Conservation (phyloP, 108 stramenopile species). For the Cyclotella choctawhatcheeana region DNA sequence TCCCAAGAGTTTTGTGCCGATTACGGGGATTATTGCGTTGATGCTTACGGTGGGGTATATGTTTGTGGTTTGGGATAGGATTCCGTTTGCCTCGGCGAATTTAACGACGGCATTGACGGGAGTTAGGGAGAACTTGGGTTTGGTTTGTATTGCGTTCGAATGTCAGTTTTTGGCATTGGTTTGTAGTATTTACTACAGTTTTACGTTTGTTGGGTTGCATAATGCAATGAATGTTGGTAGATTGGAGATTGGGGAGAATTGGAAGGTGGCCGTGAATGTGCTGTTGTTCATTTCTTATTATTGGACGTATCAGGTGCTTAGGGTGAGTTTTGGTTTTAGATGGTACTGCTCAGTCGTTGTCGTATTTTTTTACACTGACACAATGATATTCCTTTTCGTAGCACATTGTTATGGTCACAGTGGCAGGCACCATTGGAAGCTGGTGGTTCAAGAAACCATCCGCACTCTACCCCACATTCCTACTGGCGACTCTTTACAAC, state of each 20-base stretch:
- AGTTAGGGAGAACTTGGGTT: conserved; percentile 66
- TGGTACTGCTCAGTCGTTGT: neutral
- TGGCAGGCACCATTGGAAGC: conserved; percentile 84
- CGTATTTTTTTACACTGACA: neutral
- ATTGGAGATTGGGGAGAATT: conserved; percentile 42
- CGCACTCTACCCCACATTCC: conserved; percentile 53
- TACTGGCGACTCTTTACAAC: conserved; percentile 62
- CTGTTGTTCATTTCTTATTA: conserved; percentile 75
- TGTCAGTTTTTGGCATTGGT: conserved; percentile 75
- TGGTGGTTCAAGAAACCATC: conserved; percentile 84
- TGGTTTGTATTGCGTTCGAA: conserved; percentile 67
- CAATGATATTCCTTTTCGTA: conserved; percentile 20
- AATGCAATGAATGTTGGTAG: conserved; percentile 71
- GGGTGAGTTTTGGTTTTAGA: conserved; percentile 59
- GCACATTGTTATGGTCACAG: conserved; percentile 87
- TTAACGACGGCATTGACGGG: conserved; percentile 65
- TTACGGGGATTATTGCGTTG: conserved; percentile 80
- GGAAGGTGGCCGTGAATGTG: conserved; percentile 43
- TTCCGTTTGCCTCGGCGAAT: conserved; percentile 82
- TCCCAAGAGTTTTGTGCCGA: conserved; percentile 82
- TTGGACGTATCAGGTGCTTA: conserved; percentile 85
- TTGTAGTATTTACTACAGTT: conserved; percentile 74
- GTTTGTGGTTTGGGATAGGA: conserved; percentile 82
- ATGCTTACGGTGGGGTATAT: conserved; percentile 76
- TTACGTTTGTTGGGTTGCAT: conserved; percentile 74